A percentile compares a stretch with the other conserved stretches of the same genome.
phyloP scores from a whole-genome alignment of 106 monocot genomes.

The Platanthera zijinensis region DNA sequence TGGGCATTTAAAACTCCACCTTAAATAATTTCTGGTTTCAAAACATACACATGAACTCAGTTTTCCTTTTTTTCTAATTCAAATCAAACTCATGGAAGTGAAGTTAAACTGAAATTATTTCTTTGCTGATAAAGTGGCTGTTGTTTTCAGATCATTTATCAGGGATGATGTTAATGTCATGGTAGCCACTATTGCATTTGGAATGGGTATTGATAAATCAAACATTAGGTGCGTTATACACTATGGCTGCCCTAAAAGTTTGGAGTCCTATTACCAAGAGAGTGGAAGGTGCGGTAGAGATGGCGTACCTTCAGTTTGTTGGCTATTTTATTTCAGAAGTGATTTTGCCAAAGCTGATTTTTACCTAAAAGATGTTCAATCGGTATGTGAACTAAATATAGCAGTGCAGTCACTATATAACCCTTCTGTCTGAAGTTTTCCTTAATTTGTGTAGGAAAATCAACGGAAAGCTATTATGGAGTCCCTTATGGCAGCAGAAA shows the following conservation, averaged over 20 bases:
- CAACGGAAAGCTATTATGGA: constrained; percentile 75
- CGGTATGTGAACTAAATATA: constrained; percentile 38
- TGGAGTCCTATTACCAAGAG: constrained; percentile 97
- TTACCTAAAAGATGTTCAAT: constrained; percentile 63
- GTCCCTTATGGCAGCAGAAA: constrained; percentile 80
- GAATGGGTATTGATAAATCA: constrained; percentile 99
- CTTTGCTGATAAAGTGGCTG: background rate
- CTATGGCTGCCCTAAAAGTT: constrained; percentile 95
- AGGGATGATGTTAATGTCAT: constrained; percentile 85
- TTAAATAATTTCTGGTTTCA: background rate
- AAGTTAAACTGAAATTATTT: background rate
- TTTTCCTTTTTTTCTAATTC: background rate
- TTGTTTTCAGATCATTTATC: constrained; percentile 64
- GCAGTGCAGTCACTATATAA: background rate
- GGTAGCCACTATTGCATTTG: constrained; percentile 99
- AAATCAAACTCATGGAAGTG: background rate
- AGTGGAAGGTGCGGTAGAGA: constrained; percentile 99
- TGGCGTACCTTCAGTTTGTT: constrained; percentile 82
- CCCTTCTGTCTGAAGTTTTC: background rate
- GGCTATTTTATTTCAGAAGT: constrained; percentile 88
- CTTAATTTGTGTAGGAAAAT: constrained; percentile 41
- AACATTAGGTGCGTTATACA: constrained; percentile 95
- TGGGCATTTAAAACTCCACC: background rate
- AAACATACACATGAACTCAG: background rate
- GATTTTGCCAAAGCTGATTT: constrained; percentile 95